A percentile compares a stretch with the other conserved stretches of the same genome.
phyloP scores from a whole-genome alignment of 1,139 yeast species.

The Tardiomyces depauwii region DNA sequence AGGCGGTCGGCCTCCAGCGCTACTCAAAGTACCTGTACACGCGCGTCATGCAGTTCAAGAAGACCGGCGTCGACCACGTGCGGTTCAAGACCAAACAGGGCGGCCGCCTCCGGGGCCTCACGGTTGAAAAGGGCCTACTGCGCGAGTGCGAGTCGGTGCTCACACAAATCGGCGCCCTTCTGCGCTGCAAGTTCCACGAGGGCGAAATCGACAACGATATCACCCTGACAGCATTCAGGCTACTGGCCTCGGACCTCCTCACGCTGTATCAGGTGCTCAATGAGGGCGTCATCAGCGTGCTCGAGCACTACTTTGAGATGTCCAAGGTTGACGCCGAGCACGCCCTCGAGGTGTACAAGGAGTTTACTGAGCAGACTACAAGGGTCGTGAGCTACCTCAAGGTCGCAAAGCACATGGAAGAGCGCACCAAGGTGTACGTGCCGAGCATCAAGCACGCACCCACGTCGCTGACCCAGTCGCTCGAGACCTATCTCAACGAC shows the following conservation, averaged over 20 bases:
- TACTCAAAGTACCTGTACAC: conserved; percentile 63
- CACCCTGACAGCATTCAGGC: conserved; percentile 69
- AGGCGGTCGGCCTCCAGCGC: conserved; percentile 50
- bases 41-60: conserved; percentile 58
- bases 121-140: conserved; percentile 72
- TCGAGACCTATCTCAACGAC: conserved; percentile 81
- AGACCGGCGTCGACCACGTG: conserved; percentile 64
- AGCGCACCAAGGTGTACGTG: conserved; percentile 78
- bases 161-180: conserved; percentile 61
- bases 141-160: conserved; percentile 82
- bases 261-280: conserved; percentile 79
- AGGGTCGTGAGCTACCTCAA: conserved; percentile 80
- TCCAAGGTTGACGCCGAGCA: conserved; percentile 76
- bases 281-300: conserved; percentile 86
- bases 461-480: conserved; percentile 74
- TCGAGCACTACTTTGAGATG: conserved; percentile 93
- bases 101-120: conserved; percentile 51
- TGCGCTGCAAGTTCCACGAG: conserved; percentile 64
- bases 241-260: conserved; percentile 77
- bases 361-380: conserved; percentile 76
- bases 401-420: conserved; percentile 80
- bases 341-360: conserved; percentile 72
- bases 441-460: conserved; percentile 98
- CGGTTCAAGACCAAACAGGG: conserved; percentile 38
- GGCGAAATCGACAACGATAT: conserved; percentile 65